Evolutionary conservation across 768 basidiomycete genomes (phyloP), one percentile per base, ranked within the genome.

Genomic region (Calvatia gigantea): DNA sequence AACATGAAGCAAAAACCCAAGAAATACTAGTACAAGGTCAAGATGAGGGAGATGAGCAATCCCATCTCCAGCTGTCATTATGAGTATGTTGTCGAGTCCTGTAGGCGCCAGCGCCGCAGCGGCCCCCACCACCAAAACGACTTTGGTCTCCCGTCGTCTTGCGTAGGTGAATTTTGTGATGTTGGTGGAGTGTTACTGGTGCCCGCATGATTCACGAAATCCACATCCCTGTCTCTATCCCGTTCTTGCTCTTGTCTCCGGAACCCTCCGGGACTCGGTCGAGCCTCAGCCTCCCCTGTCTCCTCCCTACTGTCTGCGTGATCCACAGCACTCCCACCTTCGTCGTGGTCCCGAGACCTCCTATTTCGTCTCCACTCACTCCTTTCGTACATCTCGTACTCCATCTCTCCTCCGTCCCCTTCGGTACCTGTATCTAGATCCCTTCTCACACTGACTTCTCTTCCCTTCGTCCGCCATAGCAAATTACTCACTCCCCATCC

Each of bases 81-180:
- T 71, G 63, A 75, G 67, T 93, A 93, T 47, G 77, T 75, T 7
- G 90, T 91, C 58, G 87, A 81, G 63, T 93, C 91, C 60, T 85
- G 81, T 61, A 92, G 67, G 43, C 91, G 75, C 90, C 89, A 92
- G 27, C 78, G 75, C 43, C 79, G 74, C 19, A 92, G 68, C 2
- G 90, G 89, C 0, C 87, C 87, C 88, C 89, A 91, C 85, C 88
- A 89, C 84, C 84, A 90, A 57, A 88, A 58, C 5, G 87, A 87
- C 46, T 51, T 59, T 1, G 68, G 64, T 17, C 59, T 62, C 44
- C 55, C 63, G 7, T 51, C 60, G 8, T 50, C 39, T 43, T 46
- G 58, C 41, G 54, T 48, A 21, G 56, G 54, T 38, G 58, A 56
- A 23, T 54, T 51, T 6, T 57, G 59, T 43, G 56, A 17, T 19